Base-by-base conservation (phyloP, 352 stramenopile species). In the Globisporangium emineosum region DNA sequence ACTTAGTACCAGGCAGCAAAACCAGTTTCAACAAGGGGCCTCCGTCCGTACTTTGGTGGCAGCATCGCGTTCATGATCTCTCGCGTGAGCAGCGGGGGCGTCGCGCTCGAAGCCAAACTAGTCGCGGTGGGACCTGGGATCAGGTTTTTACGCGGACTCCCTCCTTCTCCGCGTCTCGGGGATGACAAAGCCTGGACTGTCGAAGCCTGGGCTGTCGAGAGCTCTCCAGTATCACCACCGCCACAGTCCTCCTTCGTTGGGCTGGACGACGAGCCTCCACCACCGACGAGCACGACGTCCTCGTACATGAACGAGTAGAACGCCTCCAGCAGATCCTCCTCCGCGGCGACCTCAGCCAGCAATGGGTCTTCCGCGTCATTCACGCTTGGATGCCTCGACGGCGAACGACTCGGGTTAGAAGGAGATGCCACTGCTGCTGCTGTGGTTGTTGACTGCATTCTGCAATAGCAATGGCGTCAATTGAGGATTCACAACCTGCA, bases 271-370 rank as follows among this genome's bases (percentile, higher is more conserved):
- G 55, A 63, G n/a, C 66, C 60, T 9, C 54, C 23, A 15, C 55
- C 62, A 5, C 25, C 70, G 9, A 85, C 67, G 3, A 89, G 71
- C 27, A 88, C 72, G 2, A 74, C 74, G 12, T 72, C 69, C 58
- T 88, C 81, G 59, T 88, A 89, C 56, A 74, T 89, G 62, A 87
- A 76, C 32, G 72, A 65, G 55, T 90, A 90, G 52, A 90, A 89
- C 27, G 71, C 73, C 2, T 75, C 74, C n/a, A 88, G 57, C 7
- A 88, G 63, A 0, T 76, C 60, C 0, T 77, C 69, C 21, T 77
- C 54, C 6, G 69, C 72, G 12, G 71, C 65, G 9, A 32, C 50
- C 10, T 73, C 69, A 21, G 50, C 60, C 5, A 70, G 56, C 8
- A 64, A 43, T 4, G 68, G 56, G 30, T 29, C 23, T 0, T 23